A percentile compares a stretch with the other conserved stretches of the same genome.
Evolutionary conservation across 2,329 filamentous ascomycete genomes (phyloP).

Genomic region (Penicillium paneum): DNA sequence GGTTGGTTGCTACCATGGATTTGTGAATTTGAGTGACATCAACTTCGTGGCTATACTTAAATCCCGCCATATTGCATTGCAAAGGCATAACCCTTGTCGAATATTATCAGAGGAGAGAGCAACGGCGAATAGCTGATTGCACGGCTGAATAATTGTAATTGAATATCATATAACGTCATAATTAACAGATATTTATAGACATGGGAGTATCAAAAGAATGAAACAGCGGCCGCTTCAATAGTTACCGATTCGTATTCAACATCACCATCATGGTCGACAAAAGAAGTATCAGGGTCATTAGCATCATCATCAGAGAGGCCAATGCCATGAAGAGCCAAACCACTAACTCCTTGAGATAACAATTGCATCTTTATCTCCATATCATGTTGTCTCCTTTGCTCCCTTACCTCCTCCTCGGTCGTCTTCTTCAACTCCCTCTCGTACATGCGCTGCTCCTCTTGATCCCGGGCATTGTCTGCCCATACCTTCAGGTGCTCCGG

Average conservation of each 20-base stretch:
- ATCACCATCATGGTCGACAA: not conserved
- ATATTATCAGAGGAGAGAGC: not conserved
- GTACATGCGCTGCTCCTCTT: not conserved
- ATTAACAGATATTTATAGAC: not conserved
- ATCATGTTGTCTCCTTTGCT: slow-evolving; percentile 2
- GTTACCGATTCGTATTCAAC: not conserved
- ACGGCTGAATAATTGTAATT: not conserved
- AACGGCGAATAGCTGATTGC: not conserved
- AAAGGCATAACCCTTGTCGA: not conserved
- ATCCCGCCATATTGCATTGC: not conserved
- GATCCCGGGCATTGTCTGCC: slow-evolving; percentile 20
- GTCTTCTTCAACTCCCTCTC: slow-evolving; percentile 1
- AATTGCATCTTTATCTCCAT: slow-evolving; percentile 3
- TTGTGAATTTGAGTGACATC: not conserved
- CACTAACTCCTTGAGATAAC: not conserved
- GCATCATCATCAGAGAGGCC: not conserved
- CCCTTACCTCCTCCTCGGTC: not conserved
- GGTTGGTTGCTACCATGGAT: no score
- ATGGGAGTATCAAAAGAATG: not conserved
- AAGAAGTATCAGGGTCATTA: not conserved
- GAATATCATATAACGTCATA: not conserved
- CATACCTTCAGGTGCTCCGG: slow-evolving; percentile 35
- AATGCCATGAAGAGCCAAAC: not conserved
- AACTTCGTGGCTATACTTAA: not conserved
- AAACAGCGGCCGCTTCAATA: slow-evolving; percentile 1